These are phyloP conservation scores for Zygosaccharomyces lentus DNA, from an alignment of 805 yeast species.

Conservation along the genomic window DNA sequence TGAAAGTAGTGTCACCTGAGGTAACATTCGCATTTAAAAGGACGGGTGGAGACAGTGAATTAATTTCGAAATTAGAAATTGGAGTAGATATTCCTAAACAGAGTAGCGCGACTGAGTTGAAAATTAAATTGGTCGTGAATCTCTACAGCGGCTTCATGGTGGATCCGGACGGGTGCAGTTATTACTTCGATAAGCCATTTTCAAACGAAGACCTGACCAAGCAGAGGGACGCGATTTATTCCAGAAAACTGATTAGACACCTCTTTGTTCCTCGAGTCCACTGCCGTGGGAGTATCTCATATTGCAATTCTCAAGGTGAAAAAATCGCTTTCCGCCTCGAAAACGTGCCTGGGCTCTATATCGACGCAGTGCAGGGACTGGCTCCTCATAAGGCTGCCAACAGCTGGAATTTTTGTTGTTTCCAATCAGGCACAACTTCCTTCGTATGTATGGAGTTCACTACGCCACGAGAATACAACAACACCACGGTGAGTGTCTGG, in stretches of 20 bases:
- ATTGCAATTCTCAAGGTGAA: conserved; percentile 11
- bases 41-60: conserved; percentile 5
- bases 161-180: conserved; percentile 70
- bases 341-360: conserved; percentile 51
- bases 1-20: conserved; percentile 19
- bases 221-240: conserved; percentile 63
- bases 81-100: conserved; percentile 14
- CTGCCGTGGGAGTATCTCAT: conserved; percentile 52
- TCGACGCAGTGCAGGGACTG: conserved; percentile 88
- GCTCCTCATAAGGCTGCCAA: conserved; percentile 91
- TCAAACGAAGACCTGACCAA: conserved; percentile 7
- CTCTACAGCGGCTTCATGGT: conserved; percentile 59
- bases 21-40: conserved; percentile 20
- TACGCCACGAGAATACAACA: conserved; percentile 71
- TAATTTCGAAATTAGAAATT: conserved; percentile 15
- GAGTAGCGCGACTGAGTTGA: conserved; percentile 10
- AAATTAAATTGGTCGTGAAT: conserved; percentile 19
- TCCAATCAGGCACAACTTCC: conserved; percentile 61
- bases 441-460: conserved; percentile 81
- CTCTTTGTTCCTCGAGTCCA: conserved; percentile 75
- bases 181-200: conserved; percentile 52
- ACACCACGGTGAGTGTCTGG: conserved; percentile 27
- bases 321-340: conserved; percentile 29
- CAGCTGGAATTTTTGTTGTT: conserved; percentile 79
- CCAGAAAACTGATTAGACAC: conserved; percentile 54